Evolutionary conservation across 2,329 filamentous ascomycete genomes (phyloP), one percentile per base, ranked within the genome.

Genomic region (Diaporthe capsici): DNA sequence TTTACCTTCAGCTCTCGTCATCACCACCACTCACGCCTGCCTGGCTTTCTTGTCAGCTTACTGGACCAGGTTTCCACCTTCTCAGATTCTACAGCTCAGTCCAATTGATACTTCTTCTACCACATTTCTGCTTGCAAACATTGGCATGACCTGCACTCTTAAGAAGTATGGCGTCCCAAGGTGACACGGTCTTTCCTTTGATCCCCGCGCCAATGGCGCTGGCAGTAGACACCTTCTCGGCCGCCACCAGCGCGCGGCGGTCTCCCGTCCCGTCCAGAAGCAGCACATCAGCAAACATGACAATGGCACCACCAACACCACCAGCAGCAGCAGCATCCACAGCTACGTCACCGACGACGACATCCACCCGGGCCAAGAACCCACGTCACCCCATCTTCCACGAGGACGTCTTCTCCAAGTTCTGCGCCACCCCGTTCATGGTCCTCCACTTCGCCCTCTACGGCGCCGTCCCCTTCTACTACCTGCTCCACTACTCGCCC

Each of bases 161-260:
- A 31, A 25, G 68, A 68, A 49, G 39, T 76, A 76, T 76, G 75
- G 71, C 37, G 8, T 76, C 63, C 12, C 75, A 8, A 47, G 31
- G 44, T 37, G 61, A 63, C 25, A 25, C 73, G 7, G 49, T 65
- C 63, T 73, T 76, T 8, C 75, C 73, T 17, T 44, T 76, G 61
- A 76, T 75, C 2, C 73, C 75, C 55, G 73, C 71, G 73, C 75
- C 75, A n/a, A 73, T 76, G 55, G 73, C 75, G 75, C 70, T 76
- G 61, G 73, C 75, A n/a, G 68, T 71, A 6, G 71, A 72, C 25
- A 74, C 75, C 6, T 51, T 75, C 17, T 58, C 73, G 10, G 73
- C 73, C 61, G 31, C 75, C 37, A 44, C 49, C 75, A 12, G 73
- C 68, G 39, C 75, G 20, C 51, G 65, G 65, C 65, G 65, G 34